Base-by-base conservation (phyloP, 306 rosid genomes). In the Inga oerstediana region DNA sequence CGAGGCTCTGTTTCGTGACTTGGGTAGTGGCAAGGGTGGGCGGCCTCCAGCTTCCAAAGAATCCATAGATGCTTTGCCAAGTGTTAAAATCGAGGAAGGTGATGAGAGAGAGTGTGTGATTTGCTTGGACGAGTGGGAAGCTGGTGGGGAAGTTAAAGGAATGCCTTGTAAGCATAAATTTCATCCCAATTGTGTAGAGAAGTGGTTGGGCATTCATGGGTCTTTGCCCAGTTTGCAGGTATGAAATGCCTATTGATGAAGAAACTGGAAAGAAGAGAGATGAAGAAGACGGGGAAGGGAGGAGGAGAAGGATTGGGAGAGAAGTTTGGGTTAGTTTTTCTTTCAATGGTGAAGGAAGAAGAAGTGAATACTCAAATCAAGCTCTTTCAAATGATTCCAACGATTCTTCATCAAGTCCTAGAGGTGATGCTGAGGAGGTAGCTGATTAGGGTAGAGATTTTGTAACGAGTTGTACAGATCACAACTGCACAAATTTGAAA, bases 131-230 rank as follows among this genome's bases (percentile, higher is more conserved):
- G 89, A 91, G 68, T 90, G 86, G 81, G 89, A 85, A 72, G 85
- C 80, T 49, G 92, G 91, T 66, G 86, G 84, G 9, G 71, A 79
- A 41, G 93, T 79, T 0, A 96, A 85, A 24, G 89, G 89, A 44
- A 92, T 96, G 98, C 94, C 98, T 12, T 93, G 97, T 75, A 85
- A 78, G 84, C 99, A 96, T 75, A 87, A 83, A 61, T 96, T 96
- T 81, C 98, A 93, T 20, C 76, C 54, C 0, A 43, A 59, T 73
- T 93, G 99, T 20, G 86, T 96, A 39, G 94, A 89, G 84, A 91
- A 87, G 90, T 96, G 99, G 99, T 30, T 93, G 43, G 87, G 88
- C 76, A 78, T 86, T 37, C 99, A 90, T 77, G 99, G 97, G 46
- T 83, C 93, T 20, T 20, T 94, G 97, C 80, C 99, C 97, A 61